Percentiles rank a stretch among this genome's conserved stretches.
These are phyloP conservation scores for Nicotiana rustica DNA, from an alignment of 305 asterid species.

Conservation along the genomic window DNA sequence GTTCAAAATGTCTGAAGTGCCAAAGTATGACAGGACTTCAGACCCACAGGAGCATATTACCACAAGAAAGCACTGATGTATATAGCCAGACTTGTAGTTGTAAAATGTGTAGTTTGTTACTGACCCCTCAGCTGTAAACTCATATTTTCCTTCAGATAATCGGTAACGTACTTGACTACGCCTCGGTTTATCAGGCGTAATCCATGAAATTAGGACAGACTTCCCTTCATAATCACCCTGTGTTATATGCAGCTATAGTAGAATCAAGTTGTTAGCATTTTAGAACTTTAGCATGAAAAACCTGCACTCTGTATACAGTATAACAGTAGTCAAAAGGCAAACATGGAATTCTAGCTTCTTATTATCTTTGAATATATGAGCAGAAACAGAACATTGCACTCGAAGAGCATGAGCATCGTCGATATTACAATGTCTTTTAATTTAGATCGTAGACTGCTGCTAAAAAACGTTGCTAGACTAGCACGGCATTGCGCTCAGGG, in stretches of 20 bases:
- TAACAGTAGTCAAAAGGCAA: neutral
- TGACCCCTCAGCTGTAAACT: constrained; percentile 63
- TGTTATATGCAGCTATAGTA: constrained; percentile 83
- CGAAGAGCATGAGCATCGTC: neutral
- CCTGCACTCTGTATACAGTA: neutral
- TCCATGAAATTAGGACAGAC: constrained; percentile 85
- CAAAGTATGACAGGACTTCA: too few species aligned
- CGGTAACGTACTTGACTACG: constrained; percentile 77
- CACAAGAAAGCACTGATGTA: constrained; percentile 78
- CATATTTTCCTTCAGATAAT: constrained; percentile 68
- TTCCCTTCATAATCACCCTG: constrained; percentile 96
- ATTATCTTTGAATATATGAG: neutral
- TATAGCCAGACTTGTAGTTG: constrained; percentile 79
- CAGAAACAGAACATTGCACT: neutral
- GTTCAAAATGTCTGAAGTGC: too few species aligned
- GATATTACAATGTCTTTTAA: neutral
- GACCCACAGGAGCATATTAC: too few species aligned
- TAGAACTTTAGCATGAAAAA: neutral
- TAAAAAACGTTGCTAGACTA: too few species aligned
- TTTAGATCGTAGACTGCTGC: too few species aligned
- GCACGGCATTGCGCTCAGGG: too few species aligned
- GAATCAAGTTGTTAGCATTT: constrained; percentile 19
- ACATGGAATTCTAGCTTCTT: neutral
- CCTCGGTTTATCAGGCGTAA: constrained; percentile 75
- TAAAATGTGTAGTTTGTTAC: constrained; percentile 73